Conservation (phyloP, 441 rosid species). For the Brassica hybrid region DNA sequence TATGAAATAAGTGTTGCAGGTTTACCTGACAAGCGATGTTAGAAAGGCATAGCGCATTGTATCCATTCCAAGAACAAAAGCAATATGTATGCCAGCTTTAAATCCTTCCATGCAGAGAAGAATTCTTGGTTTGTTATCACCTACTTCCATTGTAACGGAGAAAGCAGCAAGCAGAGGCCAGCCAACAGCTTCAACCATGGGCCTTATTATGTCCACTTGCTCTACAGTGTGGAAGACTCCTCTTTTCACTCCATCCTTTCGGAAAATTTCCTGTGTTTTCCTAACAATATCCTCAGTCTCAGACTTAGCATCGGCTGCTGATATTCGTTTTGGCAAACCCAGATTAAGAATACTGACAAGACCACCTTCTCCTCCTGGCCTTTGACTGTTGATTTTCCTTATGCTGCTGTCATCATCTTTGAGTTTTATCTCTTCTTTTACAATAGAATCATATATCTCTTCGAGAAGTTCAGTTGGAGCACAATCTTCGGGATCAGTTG, state of each 20-base stretch:
- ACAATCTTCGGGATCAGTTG: slow-evolving; percentile 81
- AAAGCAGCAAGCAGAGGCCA: slow-evolving; percentile 99
- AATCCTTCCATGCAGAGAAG: slow-evolving; percentile 99
- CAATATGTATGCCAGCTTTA: slow-evolving; percentile 95
- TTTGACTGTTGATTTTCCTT: slow-evolving; percentile 67
- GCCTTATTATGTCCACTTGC: slow-evolving; percentile 84
- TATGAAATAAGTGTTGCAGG: slow-evolving; percentile 4
- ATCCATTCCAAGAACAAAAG: slow-evolving; percentile 96
- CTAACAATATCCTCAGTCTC: slow-evolving; percentile 91
- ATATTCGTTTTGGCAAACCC: slow-evolving; percentile 84
- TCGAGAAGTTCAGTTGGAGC: slow-evolving; percentile 90
- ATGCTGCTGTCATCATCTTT: slow-evolving; percentile 75
- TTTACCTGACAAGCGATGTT: slow-evolving; percentile 95
- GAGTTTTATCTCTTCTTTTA: slow-evolving; percentile 94
- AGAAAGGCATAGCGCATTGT: slow-evolving; percentile 99
- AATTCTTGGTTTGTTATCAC: slow-evolving; percentile 92
- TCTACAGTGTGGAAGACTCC: slow-evolving; percentile 89
- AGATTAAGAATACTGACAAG: slow-evolving; percentile 93
- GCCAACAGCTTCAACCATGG: slow-evolving; percentile 99
- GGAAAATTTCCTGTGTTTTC: slow-evolving; percentile 95
- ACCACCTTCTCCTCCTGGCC: slow-evolving; percentile 88
- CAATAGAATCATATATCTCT: slow-evolving; percentile 98
- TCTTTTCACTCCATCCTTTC: slow-evolving; percentile 85
- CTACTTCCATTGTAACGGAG: slow-evolving; percentile 99
- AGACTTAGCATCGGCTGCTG: slow-evolving; percentile 78